Base-by-base conservation (phyloP, 2,329 filamentous ascomycete genomes). In the Sporothrix euskadiensis region DNA sequence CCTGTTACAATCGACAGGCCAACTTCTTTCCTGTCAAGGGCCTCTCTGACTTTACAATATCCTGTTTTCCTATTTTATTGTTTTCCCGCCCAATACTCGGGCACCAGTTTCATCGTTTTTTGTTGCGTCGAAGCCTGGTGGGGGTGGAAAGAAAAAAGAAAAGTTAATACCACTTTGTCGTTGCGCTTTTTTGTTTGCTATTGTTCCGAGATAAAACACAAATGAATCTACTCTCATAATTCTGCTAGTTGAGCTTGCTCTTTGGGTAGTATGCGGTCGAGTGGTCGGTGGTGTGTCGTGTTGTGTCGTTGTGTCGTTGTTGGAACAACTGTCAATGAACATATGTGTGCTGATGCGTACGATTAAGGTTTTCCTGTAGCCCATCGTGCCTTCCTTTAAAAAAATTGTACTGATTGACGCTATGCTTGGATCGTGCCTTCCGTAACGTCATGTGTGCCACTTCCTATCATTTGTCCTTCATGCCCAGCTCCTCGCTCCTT, bases 151-250 rank as follows among this genome's bases (percentile, higher is more conserved):
- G 65, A 32, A 32, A 49, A 47, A 49, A 52, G 30, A 30, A 69
- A 69, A 69, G 66, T 69, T 69, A 56, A 69, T 69, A 69, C 66
- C 66, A 69, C 66, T 69, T 30, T 66, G 65, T 69, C 9, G 30
- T 69, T 52, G 44, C 63, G 65, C 16, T 54, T 19, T 49, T 68
- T 9, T 56, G 35, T 22, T 69, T 69, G 65, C 26, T 26, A 14
- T 30, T 44, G 61, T 41, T 66, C 39, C 61, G 16, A 54, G 4
- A 44, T 9, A 69, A 69, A 19, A 12, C 44, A 54, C 65, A n/a
- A 30, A 32, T 7, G 61, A 39, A 49, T 14, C 4, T 16, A 19
- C 26, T 32, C 22, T 22, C 8, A 12, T n/a, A 8, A 14, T 8
- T 19, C 6, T 68, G 32, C 44, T 32, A 35, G 14, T 30, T 14